These are phyloP conservation scores for Hypoxylon sp. DNA, from an alignment of 2,329 filamentous ascomycete genomes.

Conservation along the genomic window DNA sequence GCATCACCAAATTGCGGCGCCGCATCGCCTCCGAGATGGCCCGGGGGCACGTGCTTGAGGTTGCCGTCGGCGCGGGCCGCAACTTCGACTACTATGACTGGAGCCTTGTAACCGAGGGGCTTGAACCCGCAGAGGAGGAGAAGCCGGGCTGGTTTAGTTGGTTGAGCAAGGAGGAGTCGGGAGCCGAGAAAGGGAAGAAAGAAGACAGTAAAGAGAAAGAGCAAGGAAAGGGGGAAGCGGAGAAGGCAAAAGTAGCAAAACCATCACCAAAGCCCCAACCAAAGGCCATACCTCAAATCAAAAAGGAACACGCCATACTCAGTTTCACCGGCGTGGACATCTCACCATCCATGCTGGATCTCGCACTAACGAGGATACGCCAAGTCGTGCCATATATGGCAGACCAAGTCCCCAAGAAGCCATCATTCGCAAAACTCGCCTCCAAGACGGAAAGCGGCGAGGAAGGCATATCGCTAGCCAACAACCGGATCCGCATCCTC, in stretches of 20 bases:
- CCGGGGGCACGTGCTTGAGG: conserved; percentile 72
- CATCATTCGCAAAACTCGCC: conserved; percentile 50
- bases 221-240: conserved; percentile 9
- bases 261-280: conserved; percentile 1
- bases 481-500: conserved; percentile 63
- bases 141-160: conserved; percentile 41
- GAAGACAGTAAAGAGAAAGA: conserved; percentile 41
- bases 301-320: conserved; percentile 57
- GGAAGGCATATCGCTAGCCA: conserved; percentile 56
- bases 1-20: conserved; percentile 67
- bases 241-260: conserved; percentile 5
- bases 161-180: conserved; percentile 19
- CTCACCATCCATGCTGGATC: conserved; percentile 71
- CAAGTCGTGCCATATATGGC: conserved; percentile 59
- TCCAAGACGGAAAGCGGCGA: conserved; percentile 23
- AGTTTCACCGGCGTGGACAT: conserved; percentile 76
- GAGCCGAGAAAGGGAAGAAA: conserved; percentile 19
- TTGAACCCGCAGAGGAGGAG: conserved; percentile 39
- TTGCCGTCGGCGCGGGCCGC: conserved; percentile 74
- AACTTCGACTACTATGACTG: conserved; percentile 74
- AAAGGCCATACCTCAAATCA: conserved; percentile 14
- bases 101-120: conserved; percentile 54
- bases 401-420: conserved; percentile 58
- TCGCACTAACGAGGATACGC: conserved; percentile 68
- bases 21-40: conserved; percentile 63